Evolutionary conservation across 208 protist species (phyloP).

Genomic region (Crithidia expoeki): DNA sequence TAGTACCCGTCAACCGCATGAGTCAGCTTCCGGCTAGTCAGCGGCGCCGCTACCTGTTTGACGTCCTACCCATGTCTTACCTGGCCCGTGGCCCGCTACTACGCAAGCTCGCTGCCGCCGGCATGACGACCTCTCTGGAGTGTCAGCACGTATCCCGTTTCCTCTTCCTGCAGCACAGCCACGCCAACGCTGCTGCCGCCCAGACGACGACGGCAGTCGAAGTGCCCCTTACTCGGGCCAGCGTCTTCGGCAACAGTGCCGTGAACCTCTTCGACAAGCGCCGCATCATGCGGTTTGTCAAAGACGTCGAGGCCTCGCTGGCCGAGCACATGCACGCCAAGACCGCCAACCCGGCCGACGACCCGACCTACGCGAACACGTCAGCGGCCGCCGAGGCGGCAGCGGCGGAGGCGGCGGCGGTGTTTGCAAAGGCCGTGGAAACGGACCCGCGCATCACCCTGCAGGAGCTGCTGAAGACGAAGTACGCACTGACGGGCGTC

Average conservation of each 20-base stretch:
- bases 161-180: conserved; percentile 42
- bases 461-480: conserved; percentile 43
- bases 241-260: conserved; percentile 70
- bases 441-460: conserved; percentile 42
- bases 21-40: conserved; percentile 20
- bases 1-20: conserved; percentile 39
- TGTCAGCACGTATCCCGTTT: conserved; percentile 64
- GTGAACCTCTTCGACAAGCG: conserved; percentile 90
- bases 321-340: conserved; percentile 83
- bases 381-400: conserved; percentile 29
- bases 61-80: conserved; percentile 72
- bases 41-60: conserved; percentile 51
- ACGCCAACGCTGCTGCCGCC: background rate
- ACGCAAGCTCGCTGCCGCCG: conserved; percentile 40
- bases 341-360: conserved; percentile 49
- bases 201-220: conserved; percentile 28
- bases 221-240: conserved; percentile 81
- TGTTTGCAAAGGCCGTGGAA: conserved; percentile 15
- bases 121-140: conserved; percentile 69
- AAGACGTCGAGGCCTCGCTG: conserved; percentile 70
- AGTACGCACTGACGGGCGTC: conserved; percentile 47
- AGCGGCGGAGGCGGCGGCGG: conserved; percentile 22
- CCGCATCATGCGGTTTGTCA: conserved; percentile 92
- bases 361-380: conserved; percentile 34
- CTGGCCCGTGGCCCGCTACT: conserved; percentile 61